Conservation (phyloP, 805 yeast species). For the Wickerhamomyces mucosus region DNA sequence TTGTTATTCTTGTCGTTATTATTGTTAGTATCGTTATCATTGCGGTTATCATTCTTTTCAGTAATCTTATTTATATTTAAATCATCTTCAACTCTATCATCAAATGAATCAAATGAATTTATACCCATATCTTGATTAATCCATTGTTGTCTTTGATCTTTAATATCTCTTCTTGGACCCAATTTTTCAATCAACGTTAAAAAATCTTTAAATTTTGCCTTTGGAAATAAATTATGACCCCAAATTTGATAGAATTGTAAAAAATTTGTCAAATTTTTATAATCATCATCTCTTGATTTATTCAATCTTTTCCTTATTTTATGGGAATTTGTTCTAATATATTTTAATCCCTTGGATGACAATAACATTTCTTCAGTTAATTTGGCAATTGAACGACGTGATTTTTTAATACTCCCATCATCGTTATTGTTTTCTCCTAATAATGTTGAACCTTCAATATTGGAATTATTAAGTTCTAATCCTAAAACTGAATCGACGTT, state of each 20-base stretch:
- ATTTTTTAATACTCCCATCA: no score
- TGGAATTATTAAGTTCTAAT: no score
- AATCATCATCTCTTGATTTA: constrained; percentile 27
- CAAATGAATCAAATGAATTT: no score
- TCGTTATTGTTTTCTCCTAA: no score
- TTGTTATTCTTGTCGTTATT: not conserved
- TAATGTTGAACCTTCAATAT: no score
- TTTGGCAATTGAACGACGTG: no score
- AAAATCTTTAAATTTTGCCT: constrained; percentile 69
- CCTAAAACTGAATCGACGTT: no score
- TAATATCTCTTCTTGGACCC: constrained; percentile 33
- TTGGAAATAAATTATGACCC: constrained; percentile 73
- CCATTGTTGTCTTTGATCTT: constrained; percentile 30
- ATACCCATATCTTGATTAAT: constrained; percentile 28
- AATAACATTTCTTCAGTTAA: constrained; percentile 44
- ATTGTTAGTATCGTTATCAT: not conserved
- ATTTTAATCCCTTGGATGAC: constrained; percentile 46
- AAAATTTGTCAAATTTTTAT: constrained; percentile 38
- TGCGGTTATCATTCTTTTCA: constrained; percentile 1
- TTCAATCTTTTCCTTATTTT: constrained; percentile 19
- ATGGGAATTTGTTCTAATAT: constrained; percentile 28
- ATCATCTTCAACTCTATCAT: no score
- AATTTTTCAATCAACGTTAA: constrained; percentile 40
- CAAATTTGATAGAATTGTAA: constrained; percentile 57
- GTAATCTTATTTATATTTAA: not conserved